Base-by-base conservation (phyloP, 345 rosid genomes). In the Rhodamnia rubescens region DNA sequence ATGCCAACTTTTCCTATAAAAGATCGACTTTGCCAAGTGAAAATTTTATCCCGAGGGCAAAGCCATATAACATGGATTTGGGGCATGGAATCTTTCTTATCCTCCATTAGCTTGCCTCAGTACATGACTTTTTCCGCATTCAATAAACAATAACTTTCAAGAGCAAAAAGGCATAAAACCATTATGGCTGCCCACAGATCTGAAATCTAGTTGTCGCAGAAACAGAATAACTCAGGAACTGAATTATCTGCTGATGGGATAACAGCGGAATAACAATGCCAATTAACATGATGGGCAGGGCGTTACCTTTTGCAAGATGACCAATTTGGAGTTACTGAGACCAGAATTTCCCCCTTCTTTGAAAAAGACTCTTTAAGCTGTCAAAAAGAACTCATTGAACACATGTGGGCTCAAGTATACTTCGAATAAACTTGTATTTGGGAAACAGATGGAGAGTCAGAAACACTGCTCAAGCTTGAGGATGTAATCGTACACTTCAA, bases 271-370 rank as follows among this genome's bases (percentile, higher is more conserved):
- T 69, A 9, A 15, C 36, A 24, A 69, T 11, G 8, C 4, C 47
- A 69, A 69, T 69, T 69, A 18, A 69, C 47, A 69, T 36, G 80
- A 36, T 24, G 40, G 13, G 44, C 50, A 32, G 12, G 29, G 20
- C 2, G 1, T 82, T 56, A 94, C 97, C 94, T 95, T 93, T 83
- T 93, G 92, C 82, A 94, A 89, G 78, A 89, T 83, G n/a, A 84
- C 89, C 82, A 94, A 82, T 85, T 89, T 93, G 53, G 91, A 86
- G 83, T 88, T 88, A 47, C 83, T 52, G 47, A 88, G 83, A 54
- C 86, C 75, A 52, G 88, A 85, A 86, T 88, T 91, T 83, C 87
- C 92, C 7, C 78, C 47, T 18, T 69, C 85, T 87, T 74, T 51
- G 42, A 88, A 58, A 85, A 82, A 69, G 89, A 87, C 52, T 89